Percentiles rank a stretch among this genome's conserved stretches.
Evolutionary conservation across 2,329 filamentous ascomycete genomes (phyloP).

Genomic region (Alternaria infectoria): DNA sequence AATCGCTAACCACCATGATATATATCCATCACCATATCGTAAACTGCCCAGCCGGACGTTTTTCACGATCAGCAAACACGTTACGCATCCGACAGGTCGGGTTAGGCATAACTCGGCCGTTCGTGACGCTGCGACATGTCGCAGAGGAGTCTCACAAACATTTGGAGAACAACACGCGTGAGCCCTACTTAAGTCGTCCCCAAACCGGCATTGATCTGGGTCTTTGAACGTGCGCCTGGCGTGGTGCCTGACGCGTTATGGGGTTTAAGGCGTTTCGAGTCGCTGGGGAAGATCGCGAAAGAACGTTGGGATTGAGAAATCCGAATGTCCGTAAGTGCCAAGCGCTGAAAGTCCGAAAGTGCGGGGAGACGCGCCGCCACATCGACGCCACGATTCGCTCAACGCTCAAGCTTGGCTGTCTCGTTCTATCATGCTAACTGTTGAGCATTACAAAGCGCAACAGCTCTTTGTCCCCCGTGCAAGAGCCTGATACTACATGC

Average conservation of each 20-base stretch:
- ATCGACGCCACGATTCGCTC: not conserved
- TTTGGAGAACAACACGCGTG: not conserved
- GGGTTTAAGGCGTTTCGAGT: not conserved
- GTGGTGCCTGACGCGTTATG: not conserved
- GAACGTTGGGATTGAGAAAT: not conserved
- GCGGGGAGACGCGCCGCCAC: not conserved
- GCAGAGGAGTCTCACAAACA: constrained; percentile 6
- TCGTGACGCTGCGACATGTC: constrained; percentile 8
- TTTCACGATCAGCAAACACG: not conserved
- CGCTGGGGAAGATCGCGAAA: not conserved
- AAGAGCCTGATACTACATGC: not conserved
- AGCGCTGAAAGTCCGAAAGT: not conserved
- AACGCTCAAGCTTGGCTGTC: not conserved
- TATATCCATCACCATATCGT: not conserved
- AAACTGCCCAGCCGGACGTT: constrained; percentile 3
- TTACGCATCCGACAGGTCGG: constrained; percentile 12
- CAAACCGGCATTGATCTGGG: not conserved
- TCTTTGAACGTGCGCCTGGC: not conserved
- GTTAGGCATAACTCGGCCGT: constrained; percentile 10
- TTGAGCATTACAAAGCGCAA: not conserved
- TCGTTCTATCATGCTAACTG: not conserved
- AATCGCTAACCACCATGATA: constrained; percentile 2
- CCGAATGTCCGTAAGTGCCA: not conserved
- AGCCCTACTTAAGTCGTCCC: not conserved
- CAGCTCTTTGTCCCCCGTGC: not conserved